phyloP scores from a whole-genome alignment of 352 stramenopile species.

The Phytophthora pistaciae region DNA sequence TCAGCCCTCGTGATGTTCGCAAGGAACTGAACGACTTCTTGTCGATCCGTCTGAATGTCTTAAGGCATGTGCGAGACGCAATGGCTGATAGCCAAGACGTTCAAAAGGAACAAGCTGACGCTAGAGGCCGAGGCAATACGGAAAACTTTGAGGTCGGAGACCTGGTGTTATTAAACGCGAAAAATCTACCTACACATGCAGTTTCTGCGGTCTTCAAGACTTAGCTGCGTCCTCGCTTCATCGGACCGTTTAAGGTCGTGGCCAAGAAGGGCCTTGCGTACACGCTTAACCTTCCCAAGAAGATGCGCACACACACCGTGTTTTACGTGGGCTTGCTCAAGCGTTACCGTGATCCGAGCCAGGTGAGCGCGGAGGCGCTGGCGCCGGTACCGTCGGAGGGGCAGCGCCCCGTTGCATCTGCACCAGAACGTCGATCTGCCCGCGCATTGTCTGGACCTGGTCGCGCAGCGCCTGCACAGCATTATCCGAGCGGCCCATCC shows the following conservation, averaged over 20 bases:
- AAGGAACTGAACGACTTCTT: constrained; percentile 20
- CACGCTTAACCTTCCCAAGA: constrained; percentile 29
- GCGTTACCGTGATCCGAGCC: neutral
- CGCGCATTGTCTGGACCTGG: neutral
- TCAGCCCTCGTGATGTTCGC: no score
- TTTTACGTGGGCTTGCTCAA: constrained; percentile 37
- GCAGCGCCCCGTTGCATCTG: neutral
- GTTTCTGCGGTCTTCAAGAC: no score
- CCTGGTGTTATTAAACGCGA: constrained; percentile 26
- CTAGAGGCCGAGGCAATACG: constrained; percentile 11
- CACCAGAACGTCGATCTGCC: neutral
- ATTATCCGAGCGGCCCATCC: neutral
- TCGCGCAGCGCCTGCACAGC: neutral
- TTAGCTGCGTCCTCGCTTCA: constrained; percentile 25
- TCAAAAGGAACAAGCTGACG: constrained; percentile 21
- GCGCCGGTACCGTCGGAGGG: neutral
- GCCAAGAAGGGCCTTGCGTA: constrained; percentile 27
- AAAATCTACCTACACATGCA: constrained; percentile 24
- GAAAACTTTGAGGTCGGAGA: constrained; percentile 22
- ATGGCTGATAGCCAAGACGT: constrained; percentile 23
- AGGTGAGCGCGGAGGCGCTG: neutral
- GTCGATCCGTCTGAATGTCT: constrained; percentile 6
- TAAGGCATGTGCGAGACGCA: constrained; percentile 21
- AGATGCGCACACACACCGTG: constrained; percentile 23
- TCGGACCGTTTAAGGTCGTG: constrained; percentile 31